Conservation (phyloP, 2,329 filamentous ascomycete species). For the Sporothrix schenckii region DNA sequence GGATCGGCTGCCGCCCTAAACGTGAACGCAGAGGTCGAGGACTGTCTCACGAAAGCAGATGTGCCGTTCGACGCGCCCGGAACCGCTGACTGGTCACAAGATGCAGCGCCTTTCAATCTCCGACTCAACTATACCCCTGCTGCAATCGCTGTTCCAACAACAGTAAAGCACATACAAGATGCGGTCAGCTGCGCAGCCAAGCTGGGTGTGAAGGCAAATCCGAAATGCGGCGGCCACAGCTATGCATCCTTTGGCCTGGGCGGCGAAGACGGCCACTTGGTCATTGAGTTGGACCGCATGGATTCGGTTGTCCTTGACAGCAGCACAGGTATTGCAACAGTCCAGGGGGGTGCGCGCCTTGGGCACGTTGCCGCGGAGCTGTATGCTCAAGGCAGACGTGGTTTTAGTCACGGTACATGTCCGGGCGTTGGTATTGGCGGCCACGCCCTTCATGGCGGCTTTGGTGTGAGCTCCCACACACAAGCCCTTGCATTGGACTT, state of each 20-base stretch:
- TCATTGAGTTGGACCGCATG: conserved; percentile 53
- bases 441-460: conserved; percentile 48
- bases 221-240: conserved; percentile 56
- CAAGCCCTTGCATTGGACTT: conserved; percentile 45
- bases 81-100: conserved; percentile 38
- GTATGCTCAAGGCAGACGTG: conserved; percentile 46
- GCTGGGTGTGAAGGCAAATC: conserved; percentile 51
- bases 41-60: conserved; percentile 38
- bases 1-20: conserved; percentile 35
- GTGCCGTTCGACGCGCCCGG: conserved; percentile 38
- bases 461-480: conserved; percentile 46
- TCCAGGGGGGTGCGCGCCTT: conserved; percentile 55
- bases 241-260: conserved; percentile 55
- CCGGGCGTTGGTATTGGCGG: conserved; percentile 50
- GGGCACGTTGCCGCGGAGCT: conserved; percentile 51
- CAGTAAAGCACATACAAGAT: conserved; percentile 49
- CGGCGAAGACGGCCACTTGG: conserved; percentile 53
- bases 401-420: conserved; percentile 56
- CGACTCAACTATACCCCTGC: conserved; percentile 42
- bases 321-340: conserved; percentile 47
- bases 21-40: conserved; percentile 42
- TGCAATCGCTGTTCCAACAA: conserved; percentile 50
- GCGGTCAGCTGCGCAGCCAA: conserved; percentile 51
- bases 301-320: conserved; percentile 49
- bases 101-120: conserved; percentile 41